phyloP scores from a whole-genome alignment of 1,284 basidiomycete genomes.

The Pulchroboletus neoregius region DNA sequence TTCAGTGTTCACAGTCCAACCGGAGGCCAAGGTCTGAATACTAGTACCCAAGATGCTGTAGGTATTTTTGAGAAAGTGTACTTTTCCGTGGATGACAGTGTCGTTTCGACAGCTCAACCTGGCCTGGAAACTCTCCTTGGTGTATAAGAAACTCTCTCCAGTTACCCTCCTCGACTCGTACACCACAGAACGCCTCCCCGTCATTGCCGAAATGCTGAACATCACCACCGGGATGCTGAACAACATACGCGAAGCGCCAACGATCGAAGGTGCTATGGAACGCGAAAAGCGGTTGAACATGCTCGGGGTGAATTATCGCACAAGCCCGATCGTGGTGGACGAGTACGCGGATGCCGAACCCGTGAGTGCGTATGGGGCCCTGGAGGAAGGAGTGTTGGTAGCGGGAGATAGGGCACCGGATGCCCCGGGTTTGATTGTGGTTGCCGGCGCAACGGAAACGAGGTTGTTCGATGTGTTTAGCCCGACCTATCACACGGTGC shows the following conservation, averaged over 20 bases:
- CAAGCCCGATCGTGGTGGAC: conserved; percentile 33
- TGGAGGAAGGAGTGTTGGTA: conserved; percentile 12
- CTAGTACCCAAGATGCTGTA: conserved; percentile 39
- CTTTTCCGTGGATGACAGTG: background rate
- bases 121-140: conserved; percentile 41
- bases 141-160: conserved; percentile 33
- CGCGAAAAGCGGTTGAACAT: conserved; percentile 24
- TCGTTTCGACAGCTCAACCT: conserved; percentile 34
- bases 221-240: conserved; percentile 20
- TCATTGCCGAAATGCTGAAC: conserved; percentile 38
- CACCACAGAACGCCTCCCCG: conserved; percentile 37
- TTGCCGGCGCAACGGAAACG: background rate
- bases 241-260: background rate
- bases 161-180: conserved; percentile 35
- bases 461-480: conserved; percentile 28
- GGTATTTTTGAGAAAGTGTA: conserved; percentile 1
- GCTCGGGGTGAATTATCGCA: conserved; percentile 36
- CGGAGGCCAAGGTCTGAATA: conserved; percentile 41
- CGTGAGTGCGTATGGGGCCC: conserved; percentile 13
- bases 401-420: conserved; percentile 25
- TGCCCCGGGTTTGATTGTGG: conserved; percentile 10
- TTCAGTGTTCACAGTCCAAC: conserved; percentile 3
- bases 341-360: conserved; percentile 3
- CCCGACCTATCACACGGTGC: conserved; percentile 21
- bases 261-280: background rate